A percentile compares a stretch with the other conserved stretches of the same genome.
These are phyloP conservation scores for Lodderomyces jiufengensis DNA, from an alignment of 1,139 yeast genomes.

Conservation along the genomic window DNA sequence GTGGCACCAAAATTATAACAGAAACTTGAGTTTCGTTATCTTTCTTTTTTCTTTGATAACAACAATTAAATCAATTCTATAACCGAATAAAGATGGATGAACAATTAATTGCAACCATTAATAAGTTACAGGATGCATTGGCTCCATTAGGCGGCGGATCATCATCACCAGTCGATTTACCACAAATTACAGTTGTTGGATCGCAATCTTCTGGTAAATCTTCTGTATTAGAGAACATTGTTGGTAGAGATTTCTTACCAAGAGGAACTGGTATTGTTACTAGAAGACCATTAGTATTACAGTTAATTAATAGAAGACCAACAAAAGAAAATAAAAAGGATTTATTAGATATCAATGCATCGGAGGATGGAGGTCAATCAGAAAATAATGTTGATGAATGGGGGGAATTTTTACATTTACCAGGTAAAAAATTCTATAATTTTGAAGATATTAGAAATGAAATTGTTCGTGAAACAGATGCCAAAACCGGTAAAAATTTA, in stretches of 20 bases:
- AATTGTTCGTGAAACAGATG: constrained; percentile 90
- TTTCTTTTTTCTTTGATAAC: constrained; percentile 1
- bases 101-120: constrained; percentile 82
- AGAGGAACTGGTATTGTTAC: constrained; percentile 96
- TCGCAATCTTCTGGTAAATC: constrained; percentile 95
- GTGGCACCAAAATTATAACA: constrained; percentile 3
- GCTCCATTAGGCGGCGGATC: constrained; percentile 92
- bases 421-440: constrained; percentile 81
- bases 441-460: constrained; percentile 90
- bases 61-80: neutral
- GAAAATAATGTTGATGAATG: constrained; percentile 91
- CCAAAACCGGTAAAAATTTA: constrained; percentile 86
- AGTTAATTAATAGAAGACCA: constrained; percentile 66
- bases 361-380: constrained; percentile 43
- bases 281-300: constrained; percentile 85
- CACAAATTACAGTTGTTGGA: constrained; percentile 95
- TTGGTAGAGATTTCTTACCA: constrained; percentile 92
- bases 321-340: constrained; percentile 19
- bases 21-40: neutral
- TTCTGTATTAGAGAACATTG: constrained; percentile 89
- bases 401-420: constrained; percentile 96
- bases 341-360: constrained; percentile 33
- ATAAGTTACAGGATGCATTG: constrained; percentile 88
- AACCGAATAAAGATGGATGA: constrained; percentile 64
- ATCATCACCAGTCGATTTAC: constrained; percentile 81